Base-by-base conservation (phyloP, 192 early-diverging fungal genomes). In the Entophlyctis luteolus region DNA sequence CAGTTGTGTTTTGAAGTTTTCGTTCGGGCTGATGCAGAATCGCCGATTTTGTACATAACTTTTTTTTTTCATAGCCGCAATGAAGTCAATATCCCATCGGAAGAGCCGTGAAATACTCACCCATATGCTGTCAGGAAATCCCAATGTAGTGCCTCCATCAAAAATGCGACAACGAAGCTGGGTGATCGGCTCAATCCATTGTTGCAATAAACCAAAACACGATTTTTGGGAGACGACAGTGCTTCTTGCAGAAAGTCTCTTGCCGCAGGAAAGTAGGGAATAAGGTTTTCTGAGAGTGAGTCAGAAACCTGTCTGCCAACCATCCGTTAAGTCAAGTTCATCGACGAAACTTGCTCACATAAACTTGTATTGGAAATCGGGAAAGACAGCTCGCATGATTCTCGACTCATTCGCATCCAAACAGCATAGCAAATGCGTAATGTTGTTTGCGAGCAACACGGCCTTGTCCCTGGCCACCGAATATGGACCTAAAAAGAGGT, bases 21-120 rank as follows among this genome's bases (percentile, higher is more conserved):
- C 88, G 59, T 87, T 86, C 14, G 91, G 91, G 66, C 90, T 89
- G 75, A 93, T 90, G 70, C 94, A 96, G 68, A 93, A 90, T 56
- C 94, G 60, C 47, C 85, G 81, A 59, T 88, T 90, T 72, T 95
- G 94, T 22, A 96, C 60, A 63, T 63, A 63, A 4, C 60, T 63
- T 14, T 60, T 14, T 56, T 56, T 60, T 1, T 8, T 16, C 32
- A 10, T 46, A 10, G 58, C 39, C 36, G 42, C 32, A n/a, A 49
- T n/a, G 3, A 63, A 6, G 29, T 57, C 1, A 18, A 57, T 18
- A 22, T 35, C n/a, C 10, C n/a, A 14, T 27, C 14, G 28, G 58
- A 38, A 34, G 47, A 0, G 25, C 39, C 22, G 18, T 1, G 6
- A 28, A 10, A 25, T 16, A 4, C 91, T 79, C 83, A 91, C 36